Evolutionary conservation across 768 basidiomycete genomes (phyloP), one percentile per base, ranked within the genome.

Genomic region (Phaeotremella fagi): DNA sequence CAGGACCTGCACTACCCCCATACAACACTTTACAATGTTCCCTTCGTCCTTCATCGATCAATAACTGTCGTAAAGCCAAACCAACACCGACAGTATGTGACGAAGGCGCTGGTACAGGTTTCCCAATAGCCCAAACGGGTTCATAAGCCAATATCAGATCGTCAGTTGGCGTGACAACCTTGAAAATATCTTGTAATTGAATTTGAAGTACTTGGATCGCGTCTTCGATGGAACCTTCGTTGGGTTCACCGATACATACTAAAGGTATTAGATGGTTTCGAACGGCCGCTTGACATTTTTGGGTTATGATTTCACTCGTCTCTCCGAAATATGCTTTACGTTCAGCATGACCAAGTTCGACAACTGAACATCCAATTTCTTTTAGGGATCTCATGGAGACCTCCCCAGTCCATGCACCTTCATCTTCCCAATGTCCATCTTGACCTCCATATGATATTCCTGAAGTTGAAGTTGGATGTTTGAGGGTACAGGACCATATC

Each of bases 41-140:
- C 25, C 20, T 20, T n/a, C 52, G 18, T 36, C 23, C 44, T 4
- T 7, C n/a, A 31, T 50, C 28, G 5, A 36, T 46, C 26, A 59
- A 25, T 25, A 27, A 22, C 11, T 20, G 36, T 28, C 58, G 29
- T 18, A 54, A 23, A 7, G 36, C 26, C 45, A 35, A 24, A 14
- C 45, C 44, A 12, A 59, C 53, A n/a, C n/a, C 53, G 15, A 55
- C 49, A 49, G 55, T 50, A 41, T 59, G 47, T 9, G 35, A 45
- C n/a, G 58, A 38, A 31, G 41, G 35, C 0, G 58, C 58, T 12
- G 58, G 58, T 14, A 43, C 14, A 0, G 43, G n/a, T 26, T 55
- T 25, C 4, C 58, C 58, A 41, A 59, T 59, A 18, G 58, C 58
- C 53, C 53, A 59, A 31, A 59, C 58, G 9, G 58, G 58, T 35